These are phyloP conservation scores for Phytophthora constricta DNA, from an alignment of 352 stramenopile species.

Conservation along the genomic window DNA sequence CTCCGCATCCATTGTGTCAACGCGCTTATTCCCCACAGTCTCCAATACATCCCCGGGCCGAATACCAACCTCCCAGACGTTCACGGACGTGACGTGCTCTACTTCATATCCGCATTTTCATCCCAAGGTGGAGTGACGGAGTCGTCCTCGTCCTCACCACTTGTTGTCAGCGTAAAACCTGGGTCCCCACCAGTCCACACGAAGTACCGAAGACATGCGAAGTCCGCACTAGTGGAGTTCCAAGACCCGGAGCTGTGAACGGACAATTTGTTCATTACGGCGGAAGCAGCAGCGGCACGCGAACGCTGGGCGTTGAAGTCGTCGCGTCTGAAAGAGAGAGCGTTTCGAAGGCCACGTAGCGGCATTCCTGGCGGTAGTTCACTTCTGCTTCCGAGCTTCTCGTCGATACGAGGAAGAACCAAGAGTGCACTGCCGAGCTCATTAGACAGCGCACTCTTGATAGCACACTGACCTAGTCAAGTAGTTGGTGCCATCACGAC, in stretches of 20 bases:
- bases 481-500: too few species aligned
- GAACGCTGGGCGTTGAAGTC: neutral
- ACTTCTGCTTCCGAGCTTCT: neutral
- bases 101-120: conserved; percentile 40
- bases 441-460: too few species aligned
- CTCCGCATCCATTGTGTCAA: conserved; percentile 43
- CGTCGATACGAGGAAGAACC: conserved; percentile 14
- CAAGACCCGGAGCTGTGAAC: conserved; percentile 13
- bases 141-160: conserved; percentile 6
- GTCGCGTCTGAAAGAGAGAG: conserved; percentile 22
- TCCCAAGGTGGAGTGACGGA: conserved; percentile 19
- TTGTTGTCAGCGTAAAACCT: conserved; percentile 40
- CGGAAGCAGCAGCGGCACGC: neutral
- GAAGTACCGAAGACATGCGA: conserved; percentile 56
- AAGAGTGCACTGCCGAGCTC: conserved; percentile 5
- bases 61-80: conserved; percentile 56
- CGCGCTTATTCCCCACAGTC: conserved; percentile 41
- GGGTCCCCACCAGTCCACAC: conserved; percentile 43
- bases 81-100: conserved; percentile 34
- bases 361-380: conserved; percentile 21
- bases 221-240: conserved; percentile 40
- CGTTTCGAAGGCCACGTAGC: conserved; percentile 22
- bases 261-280: neutral
- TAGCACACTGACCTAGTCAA: too few species aligned
- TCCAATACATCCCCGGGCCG: conserved; percentile 65